A percentile compares a stretch with the other conserved stretches of the same genome.
phyloP scores from a whole-genome alignment of 1,139 yeast species.

The Scheffersomyces cryptocercus region DNA sequence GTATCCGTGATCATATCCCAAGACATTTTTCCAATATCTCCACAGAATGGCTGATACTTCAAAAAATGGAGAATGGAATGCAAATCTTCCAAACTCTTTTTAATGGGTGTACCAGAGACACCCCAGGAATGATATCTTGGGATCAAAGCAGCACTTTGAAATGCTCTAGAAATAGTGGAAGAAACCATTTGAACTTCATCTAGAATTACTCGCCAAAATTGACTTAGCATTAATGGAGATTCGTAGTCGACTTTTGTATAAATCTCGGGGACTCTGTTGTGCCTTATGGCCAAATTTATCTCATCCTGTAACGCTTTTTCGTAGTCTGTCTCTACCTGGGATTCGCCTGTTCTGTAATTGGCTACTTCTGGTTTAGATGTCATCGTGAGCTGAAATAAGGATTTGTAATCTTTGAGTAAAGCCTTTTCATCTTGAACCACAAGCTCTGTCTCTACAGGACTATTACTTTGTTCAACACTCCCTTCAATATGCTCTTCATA shows the following conservation, averaged over 20 bases:
- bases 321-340: constrained; percentile 32
- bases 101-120: constrained; percentile 92
- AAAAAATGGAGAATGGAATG: constrained; percentile 70
- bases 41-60: constrained; percentile 61
- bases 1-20: constrained; percentile 33
- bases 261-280: constrained; percentile 27
- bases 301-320: constrained; percentile 41
- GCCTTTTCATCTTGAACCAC: constrained; percentile 6
- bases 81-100: constrained; percentile 63
- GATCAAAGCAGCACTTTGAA: constrained; percentile 74
- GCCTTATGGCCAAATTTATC: constrained; percentile 32
- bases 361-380: constrained; percentile 31
- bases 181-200: constrained; percentile 97
- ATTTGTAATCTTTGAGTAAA: constrained; percentile 23
- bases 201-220: constrained; percentile 85
- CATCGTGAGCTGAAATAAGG: constrained; percentile 32
- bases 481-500: constrained; percentile 10
- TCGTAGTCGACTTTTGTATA: constrained; percentile 52
- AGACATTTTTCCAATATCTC: constrained; percentile 36
- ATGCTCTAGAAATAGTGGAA: constrained; percentile 70
- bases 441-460: background rate
- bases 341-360: constrained; percentile 22
- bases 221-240: constrained; percentile 80
- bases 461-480: background rate
- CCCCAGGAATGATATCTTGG: constrained; percentile 95